Evolutionary conservation across 139 green algal genomes (phyloP).

Genomic region (Edaphochlamys debaryana): DNA sequence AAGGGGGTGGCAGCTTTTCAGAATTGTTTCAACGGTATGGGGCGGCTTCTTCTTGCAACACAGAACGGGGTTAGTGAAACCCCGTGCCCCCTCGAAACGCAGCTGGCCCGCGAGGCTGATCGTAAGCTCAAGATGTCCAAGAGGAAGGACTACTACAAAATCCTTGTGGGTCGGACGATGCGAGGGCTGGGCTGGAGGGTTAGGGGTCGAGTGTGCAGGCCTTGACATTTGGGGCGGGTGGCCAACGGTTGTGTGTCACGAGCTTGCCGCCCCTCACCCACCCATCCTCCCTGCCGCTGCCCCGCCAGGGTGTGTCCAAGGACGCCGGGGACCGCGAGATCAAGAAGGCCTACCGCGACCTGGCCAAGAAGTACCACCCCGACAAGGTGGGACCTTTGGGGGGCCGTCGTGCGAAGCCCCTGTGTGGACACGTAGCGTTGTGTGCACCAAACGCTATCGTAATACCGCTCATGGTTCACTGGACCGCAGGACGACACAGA

Average conservation of each 20-base stretch:
- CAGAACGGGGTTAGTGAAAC: neutral
- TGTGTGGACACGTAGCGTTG: too few relatives aligned
- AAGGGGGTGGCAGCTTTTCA: too few relatives aligned
- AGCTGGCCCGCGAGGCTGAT: constrained; percentile 61
- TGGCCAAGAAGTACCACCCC: constrained; percentile 82
- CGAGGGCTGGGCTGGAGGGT: neutral
- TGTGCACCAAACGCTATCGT: too few relatives aligned
- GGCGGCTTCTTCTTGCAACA: too few relatives aligned
- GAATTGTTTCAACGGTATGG: too few relatives aligned
- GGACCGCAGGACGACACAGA: too few relatives aligned
- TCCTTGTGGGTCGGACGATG: constrained; percentile 51
- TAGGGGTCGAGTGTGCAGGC: neutral
- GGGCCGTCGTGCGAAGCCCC: too few relatives aligned
- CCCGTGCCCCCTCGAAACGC: constrained; percentile 22
- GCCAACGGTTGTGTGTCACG: too few relatives aligned
- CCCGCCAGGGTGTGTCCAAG: constrained; percentile 54
- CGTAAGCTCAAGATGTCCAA: constrained; percentile 58
- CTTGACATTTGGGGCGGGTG: too few relatives aligned
- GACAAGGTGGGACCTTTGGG: constrained; percentile 69
- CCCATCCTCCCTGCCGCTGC: too few relatives aligned
- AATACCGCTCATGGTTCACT: too few relatives aligned
- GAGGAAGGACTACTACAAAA: constrained; percentile 80
- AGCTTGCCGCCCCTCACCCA: too few relatives aligned
- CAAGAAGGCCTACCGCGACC: constrained; percentile 77
- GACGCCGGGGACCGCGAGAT: constrained; percentile 70